phyloP scores from a whole-genome alignment of 2,329 filamentous ascomycete species.

The Xylariaceae sp. region DNA sequence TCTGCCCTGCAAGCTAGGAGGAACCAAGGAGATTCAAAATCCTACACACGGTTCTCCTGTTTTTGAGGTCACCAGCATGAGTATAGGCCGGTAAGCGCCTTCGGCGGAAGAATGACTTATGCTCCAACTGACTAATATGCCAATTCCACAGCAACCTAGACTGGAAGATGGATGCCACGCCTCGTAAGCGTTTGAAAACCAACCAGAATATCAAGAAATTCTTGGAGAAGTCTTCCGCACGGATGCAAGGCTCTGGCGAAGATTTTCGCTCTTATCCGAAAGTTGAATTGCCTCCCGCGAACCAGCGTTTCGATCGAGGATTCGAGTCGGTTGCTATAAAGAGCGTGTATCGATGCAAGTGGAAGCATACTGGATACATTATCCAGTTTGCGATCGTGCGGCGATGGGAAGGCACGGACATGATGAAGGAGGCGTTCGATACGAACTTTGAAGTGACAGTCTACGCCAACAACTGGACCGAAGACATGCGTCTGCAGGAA shows the following conservation, averaged over 20 bases:
- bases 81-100: conserved; percentile 31
- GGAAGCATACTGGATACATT: conserved; percentile 30
- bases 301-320: conserved; percentile 14
- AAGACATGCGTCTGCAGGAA: conserved; percentile 12
- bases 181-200: conserved; percentile 20
- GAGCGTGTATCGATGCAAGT: conserved; percentile 32
- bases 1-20: conserved; percentile 3
- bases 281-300: conserved; percentile 17
- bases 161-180: conserved; percentile 35
- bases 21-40: conserved; percentile 12
- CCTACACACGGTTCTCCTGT: conserved; percentile 13
- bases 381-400: conserved; percentile 35
- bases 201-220: conserved; percentile 25
- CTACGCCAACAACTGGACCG: conserved; percentile 31
- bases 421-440: conserved; percentile 16
- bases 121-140: conserved; percentile 16
- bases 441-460: conserved; percentile 30
- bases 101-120: neutral
- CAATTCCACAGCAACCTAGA: conserved; percentile 30
- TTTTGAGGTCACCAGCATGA: conserved; percentile 30
- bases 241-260: conserved; percentile 10
- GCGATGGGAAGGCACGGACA: conserved; percentile 28
- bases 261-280: conserved; percentile 28
- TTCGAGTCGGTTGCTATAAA: conserved; percentile 32
- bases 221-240: conserved; percentile 24